Base-by-base conservation (phyloP, 1,284 basidiomycete species). In the Tylopilus sp. region DNA sequence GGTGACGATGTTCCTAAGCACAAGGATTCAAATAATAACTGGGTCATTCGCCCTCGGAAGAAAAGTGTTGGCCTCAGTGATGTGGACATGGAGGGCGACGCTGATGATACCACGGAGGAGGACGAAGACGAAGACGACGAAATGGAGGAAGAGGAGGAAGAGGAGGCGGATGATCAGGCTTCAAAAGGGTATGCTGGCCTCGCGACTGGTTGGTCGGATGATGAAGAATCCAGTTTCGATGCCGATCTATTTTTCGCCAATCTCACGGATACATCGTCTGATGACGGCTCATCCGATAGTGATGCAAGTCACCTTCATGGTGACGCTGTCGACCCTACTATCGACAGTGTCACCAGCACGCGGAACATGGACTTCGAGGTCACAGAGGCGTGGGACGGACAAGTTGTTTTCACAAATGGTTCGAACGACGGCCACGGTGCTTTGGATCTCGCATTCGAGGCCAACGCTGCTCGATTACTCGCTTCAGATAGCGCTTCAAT, bases 211-310 rank as follows among this genome's bases (percentile, higher is more conserved):
- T 89, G 85, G 77, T 85, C 83, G 33, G 77, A 78, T 21, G 84
- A 82, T 34, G 85, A 85, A 57, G 85, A 87, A 59, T 84, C 79
- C 2, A 80, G 77, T 51, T 87, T 86, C 57, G 85, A 89, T 56
- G 87, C 86, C 4, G 85, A 89, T 56, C 64, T 90, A 0, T 88
- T 88, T 69, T 89, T 88, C 60, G 78, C 82, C 35, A 84, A 85
- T 60, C 76, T 89, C 30, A 79, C 81, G 20, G 83, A 81, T 57
- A 69, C 74, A 1, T 64, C 61, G 20, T 64, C 66, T 12, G 68
- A 70, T 37, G 68, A 66, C 40, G 64, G 59, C 12, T 67, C 67
- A 12, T 68, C 70, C 34, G 74, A 75, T 45, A 71, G 68, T 41
- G 70, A 70, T 44, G 69, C 61, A 8, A 65, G 50, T 26, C 60